Evolutionary conservation across 495 filamentous ascomycete genomes (phyloP).

Genomic region (Aspergillus coremiiformis): DNA sequence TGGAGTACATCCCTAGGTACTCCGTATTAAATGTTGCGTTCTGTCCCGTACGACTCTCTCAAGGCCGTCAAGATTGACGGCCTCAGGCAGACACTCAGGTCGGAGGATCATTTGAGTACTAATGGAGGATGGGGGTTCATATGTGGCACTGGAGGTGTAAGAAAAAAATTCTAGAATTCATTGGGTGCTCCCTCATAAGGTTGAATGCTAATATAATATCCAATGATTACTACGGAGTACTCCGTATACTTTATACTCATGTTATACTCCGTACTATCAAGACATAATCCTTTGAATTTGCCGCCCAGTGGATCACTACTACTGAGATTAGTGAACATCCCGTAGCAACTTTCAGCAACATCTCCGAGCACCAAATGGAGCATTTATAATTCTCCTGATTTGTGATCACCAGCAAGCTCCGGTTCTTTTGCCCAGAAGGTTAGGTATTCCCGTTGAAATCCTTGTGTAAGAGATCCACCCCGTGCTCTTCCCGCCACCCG

Average conservation of each 20-base stretch:
- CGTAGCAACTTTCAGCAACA: slow-evolving; percentile 10
- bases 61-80: background rate
- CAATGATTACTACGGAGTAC: too few relatives aligned
- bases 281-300: too few relatives aligned
- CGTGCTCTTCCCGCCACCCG: background rate
- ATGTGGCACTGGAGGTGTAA: too few relatives aligned
- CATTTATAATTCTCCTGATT: background rate
- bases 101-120: background rate
- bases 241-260: too few relatives aligned
- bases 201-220: background rate
- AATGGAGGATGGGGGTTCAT: background rate
- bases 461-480: slow-evolving; percentile 24
- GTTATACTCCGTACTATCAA: too few relatives aligned
- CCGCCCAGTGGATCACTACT: too few relatives aligned
- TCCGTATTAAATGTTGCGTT: too few relatives aligned
- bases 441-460: slow-evolving; percentile 18
- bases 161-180: background rate
- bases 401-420: slow-evolving; percentile 3
- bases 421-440: slow-evolving; percentile 27
- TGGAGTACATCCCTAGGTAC: too few relatives aligned
- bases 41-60: too few relatives aligned
- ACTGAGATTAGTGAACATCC: background rate
- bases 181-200: background rate
- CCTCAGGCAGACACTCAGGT: background rate
- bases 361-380: slow-evolving; percentile 10